Evolutionary conservation across 495 filamentous ascomycete species (phyloP), one percentile per base, ranked within the genome.

Genomic region (Chlorociboria aeruginascens): DNA sequence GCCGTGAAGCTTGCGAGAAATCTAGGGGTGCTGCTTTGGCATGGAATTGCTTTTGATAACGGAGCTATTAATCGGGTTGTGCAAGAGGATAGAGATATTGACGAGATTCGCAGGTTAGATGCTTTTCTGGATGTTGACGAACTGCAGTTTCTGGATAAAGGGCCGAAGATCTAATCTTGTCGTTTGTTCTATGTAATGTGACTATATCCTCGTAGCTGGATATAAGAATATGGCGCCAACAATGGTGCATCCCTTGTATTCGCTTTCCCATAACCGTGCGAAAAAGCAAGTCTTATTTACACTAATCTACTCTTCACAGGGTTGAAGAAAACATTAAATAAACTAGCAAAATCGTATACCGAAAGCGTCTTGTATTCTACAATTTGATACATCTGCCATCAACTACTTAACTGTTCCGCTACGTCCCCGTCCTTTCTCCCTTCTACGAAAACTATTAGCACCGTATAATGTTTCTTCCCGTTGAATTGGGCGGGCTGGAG

Each of bases 41-140:
- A 71, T 59, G 76, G 77, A 11, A 74, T 73, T 58, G 76, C 76
- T 3, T 79, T 73, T 54, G 76, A 79, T 55, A 67, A 74, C 25
- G 75, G 75, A 2, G 58, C 48, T 32, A 65, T 78, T 38, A 64
- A 78, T 51, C 62, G 74, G 7, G 74, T 72, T 16, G 71, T 78
- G 1, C 56, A 73, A 45, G 62, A 66, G 35, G 62, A 61, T 16
- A 60, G 59, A 25, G 74, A 79, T 55, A 60, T 60, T 17, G 63
- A 55, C 7, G 74, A 77, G 56, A 61, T 79, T 32, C 59, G 55
- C 40, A 69, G 61, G 48, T 57, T 78, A 38, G 61, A 69, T 46
- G 53, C 54, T 2, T 55, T 57, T 34, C 34, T 58, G 38, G 42
- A 46, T 11, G 12, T 43, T 11, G 11, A 38, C 32, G 29, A 7